A percentile compares a stretch with the other conserved stretches of the same genome.
Evolutionary conservation across 768 basidiomycete genomes (phyloP).

Genomic region (Mycena amicta): DNA sequence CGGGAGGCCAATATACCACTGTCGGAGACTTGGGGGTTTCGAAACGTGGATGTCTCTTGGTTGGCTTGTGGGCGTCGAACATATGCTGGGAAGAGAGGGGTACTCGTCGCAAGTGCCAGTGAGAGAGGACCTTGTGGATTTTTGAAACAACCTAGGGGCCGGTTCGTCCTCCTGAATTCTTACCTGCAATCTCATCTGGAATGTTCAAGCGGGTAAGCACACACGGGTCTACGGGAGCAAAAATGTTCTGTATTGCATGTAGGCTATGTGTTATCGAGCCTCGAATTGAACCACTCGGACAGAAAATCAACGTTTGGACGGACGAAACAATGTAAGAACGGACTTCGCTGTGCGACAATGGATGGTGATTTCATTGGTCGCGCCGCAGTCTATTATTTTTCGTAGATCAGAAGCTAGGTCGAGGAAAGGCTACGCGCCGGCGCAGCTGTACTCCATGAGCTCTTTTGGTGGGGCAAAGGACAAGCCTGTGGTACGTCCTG

Average conservation of each 20-base stretch:
- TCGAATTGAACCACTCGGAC: slow-evolving; percentile 79
- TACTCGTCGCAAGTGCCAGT: no score
- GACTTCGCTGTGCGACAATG: slow-evolving; percentile 92
- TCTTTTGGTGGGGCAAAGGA: slow-evolving; percentile 38
- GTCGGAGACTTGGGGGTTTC: no score
- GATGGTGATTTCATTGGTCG: slow-evolving; percentile 91
- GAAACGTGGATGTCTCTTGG: no score
- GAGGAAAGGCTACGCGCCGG: slow-evolving; percentile 53
- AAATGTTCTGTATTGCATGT: neutral
- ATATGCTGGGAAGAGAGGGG: no score
- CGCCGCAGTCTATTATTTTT: slow-evolving; percentile 73
- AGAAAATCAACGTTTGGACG: slow-evolving; percentile 2
- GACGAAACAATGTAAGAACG: neutral
- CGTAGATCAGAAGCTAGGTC: slow-evolving; percentile 8
- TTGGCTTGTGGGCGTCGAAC: no score
- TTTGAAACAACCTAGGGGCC: no score
- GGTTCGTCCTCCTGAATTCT: no score
- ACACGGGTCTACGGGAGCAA: neutral
- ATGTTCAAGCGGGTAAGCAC: no score
- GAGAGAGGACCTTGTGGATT: no score
- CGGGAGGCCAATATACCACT: no score
- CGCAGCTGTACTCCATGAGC: slow-evolving; percentile 87
- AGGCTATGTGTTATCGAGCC: slow-evolving; percentile 57
- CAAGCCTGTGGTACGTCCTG: no score
- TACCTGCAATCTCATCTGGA: no score